These are phyloP conservation scores for Gymnopilus dilepis DNA, from an alignment of 768 basidiomycete genomes.

Conservation along the genomic window DNA sequence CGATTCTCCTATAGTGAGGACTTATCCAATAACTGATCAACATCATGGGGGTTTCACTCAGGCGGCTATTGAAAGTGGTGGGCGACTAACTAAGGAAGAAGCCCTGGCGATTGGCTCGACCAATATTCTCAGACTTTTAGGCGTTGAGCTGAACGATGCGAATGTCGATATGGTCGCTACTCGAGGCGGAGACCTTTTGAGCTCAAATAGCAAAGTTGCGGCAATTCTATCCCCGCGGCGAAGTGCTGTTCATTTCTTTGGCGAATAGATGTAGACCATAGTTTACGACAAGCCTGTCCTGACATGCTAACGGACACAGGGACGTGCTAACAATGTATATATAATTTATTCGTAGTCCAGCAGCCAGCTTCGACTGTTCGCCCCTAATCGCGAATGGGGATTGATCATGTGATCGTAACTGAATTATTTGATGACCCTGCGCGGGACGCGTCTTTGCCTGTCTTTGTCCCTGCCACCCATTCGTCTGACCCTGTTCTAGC, in stretches of 20 bases:
- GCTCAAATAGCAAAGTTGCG: constrained; percentile 51
- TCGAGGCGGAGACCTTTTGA: constrained; percentile 57
- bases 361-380: too few relatives aligned
- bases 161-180: constrained; percentile 63
- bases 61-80: constrained; percentile 51
- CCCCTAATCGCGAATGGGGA: constrained; percentile 14
- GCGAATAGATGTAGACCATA: not conserved
- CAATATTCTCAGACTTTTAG: constrained; percentile 48
- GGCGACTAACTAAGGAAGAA: constrained; percentile 44
- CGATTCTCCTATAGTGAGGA: constrained; percentile 29
- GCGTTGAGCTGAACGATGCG: constrained; percentile 36
- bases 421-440: constrained; percentile 5
- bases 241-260: constrained; percentile 43
- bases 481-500: too few relatives aligned
- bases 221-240: constrained; percentile 57
- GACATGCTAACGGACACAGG: not conserved
- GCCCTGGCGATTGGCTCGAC: constrained; percentile 53
- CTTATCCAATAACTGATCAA: too few relatives aligned
- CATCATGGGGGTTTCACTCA: too few relatives aligned
- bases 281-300: not conserved
- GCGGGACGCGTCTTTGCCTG: constrained; percentile 5
- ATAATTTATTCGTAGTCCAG: too few relatives aligned
- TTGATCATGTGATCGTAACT: constrained; percentile 14
- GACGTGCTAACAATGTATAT: too few relatives aligned
- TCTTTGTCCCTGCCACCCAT: too few relatives aligned